Evolutionary conservation across 75 land plant genomes (phyloP), one percentile per base, ranked within the genome.

Genomic region (Picea sitchensis): DNA sequence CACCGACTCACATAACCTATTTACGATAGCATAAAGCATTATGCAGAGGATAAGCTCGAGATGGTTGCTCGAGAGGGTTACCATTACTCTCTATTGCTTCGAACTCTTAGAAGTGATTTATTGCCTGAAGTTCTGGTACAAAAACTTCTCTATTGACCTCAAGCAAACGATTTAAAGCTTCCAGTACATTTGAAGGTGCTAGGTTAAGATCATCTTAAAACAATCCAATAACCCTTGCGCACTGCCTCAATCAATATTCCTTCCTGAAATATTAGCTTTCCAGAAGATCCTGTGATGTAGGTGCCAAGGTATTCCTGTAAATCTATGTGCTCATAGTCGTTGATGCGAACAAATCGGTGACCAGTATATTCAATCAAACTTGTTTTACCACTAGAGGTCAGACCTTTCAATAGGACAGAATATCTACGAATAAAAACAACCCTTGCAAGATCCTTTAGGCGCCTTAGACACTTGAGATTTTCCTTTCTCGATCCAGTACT

Each of bases 181-280:
- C 99, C n/a, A 97, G 81, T 13, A 97, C 99, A 84, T 97, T 98
- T 54, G 99, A 90, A 57, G 99, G 99, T 59, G 99, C 99, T 26
- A 97, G 82, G 76, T 97, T 97, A 59, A 97, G 86, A 79, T 97
- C 99, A 88, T 97, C 98, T 44, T 26, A 97, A 77, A 61, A 97
- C 99, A 72, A 26, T 26, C 26, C 26, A 26, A 26, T 26, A 26
- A 26, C 26, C 26, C 26, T 26, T 26, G 0, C 26, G 84, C 8
- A 97, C 98, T 81, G 99, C 99, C 65, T 92, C 92, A 72, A 97
- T 98, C 59, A 97, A 79, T 30, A 84, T 84, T 67, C 99, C 99
- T 75, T 97, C 98, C 61, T 93, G 94, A 71, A 97, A 97, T 58
- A 87, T 89, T 44, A 97, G 87, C 79, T 89, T 93, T 18, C 99